These are phyloP conservation scores for Myriosclerotinia duriaeana DNA, from an alignment of 2,329 filamentous ascomycete genomes.

Conservation along the genomic window DNA sequence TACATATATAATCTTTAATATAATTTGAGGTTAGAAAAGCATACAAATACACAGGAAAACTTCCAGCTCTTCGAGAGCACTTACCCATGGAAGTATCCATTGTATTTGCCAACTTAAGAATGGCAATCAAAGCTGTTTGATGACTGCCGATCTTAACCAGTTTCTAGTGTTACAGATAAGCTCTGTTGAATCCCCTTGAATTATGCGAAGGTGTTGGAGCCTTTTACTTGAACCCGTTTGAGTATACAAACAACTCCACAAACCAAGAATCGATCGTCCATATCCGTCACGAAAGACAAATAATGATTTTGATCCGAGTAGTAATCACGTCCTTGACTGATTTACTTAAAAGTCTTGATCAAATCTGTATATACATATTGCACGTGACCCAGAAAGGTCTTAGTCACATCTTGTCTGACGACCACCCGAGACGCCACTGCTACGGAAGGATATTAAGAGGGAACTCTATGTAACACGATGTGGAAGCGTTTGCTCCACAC, in stretches of 20 bases:
- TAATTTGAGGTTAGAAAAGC: conserved; percentile 1
- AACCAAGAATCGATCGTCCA: background rate
- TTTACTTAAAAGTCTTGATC: background rate
- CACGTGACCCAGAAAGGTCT: background rate
- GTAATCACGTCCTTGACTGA: background rate
- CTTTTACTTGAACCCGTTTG: background rate
- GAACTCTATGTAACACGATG: too few species aligned
- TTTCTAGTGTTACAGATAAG: background rate
- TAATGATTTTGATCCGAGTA: background rate
- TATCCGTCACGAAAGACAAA: background rate
- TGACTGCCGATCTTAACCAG: background rate
- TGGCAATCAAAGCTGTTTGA: background rate
- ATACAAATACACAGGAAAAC: background rate
- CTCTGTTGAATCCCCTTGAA: background rate
- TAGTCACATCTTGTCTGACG: background rate
- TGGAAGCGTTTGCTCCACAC: too few species aligned
- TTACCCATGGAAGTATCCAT: background rate
- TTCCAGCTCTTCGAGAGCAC: background rate
- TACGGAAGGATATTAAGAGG: too few species aligned
- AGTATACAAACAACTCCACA: background rate
- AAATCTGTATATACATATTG: too few species aligned
- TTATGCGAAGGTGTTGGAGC: background rate
- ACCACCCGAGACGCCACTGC: background rate
- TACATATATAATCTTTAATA: conserved; percentile 13
- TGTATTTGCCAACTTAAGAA: background rate